Conservation (phyloP, 1,139 yeast species). For the Debaryomyces udenii region DNA sequence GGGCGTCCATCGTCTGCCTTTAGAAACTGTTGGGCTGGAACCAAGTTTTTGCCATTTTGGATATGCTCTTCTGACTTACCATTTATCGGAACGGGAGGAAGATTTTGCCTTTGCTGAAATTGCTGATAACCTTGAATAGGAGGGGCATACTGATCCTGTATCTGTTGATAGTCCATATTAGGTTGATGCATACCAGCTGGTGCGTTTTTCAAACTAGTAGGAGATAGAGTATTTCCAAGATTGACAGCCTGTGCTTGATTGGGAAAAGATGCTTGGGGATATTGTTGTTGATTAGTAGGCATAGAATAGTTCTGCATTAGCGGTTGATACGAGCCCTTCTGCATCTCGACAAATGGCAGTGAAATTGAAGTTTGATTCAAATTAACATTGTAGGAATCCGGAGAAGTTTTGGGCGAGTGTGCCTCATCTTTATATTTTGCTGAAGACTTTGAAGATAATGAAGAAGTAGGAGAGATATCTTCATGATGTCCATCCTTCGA, state of each 20-base stretch:
- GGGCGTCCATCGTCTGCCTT: constrained; percentile 64
- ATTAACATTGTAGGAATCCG: constrained; percentile 25
- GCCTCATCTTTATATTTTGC: constrained; percentile 38
- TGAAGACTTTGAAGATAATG: constrained; percentile 38
- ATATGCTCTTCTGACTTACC: neutral
- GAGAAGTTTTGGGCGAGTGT: constrained; percentile 49
- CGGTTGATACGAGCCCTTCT: neutral
- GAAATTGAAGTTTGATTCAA: constrained; percentile 11
- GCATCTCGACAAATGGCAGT: constrained; percentile 11
- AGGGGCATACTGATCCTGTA: neutral
- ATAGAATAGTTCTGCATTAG: constrained; percentile 2
- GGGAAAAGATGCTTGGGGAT: neutral
- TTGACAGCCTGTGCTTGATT: neutral
- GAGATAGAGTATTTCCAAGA: neutral
- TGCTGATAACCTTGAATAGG: constrained; percentile 10
- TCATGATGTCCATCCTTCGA: constrained; percentile 13
- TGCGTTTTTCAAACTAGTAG: neutral
- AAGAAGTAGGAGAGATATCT: constrained; percentile 38
- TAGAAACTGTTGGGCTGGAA: constrained; percentile 50
- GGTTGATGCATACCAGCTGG: neutral
- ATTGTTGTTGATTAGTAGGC: neutral
- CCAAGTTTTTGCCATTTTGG: constrained; percentile 23
- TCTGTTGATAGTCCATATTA: neutral
- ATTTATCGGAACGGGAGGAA: neutral
- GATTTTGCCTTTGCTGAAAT: constrained; percentile 14